Conservation (phyloP, 176 grass and related monocot genomes). For the Aegilops longissima region DNA sequence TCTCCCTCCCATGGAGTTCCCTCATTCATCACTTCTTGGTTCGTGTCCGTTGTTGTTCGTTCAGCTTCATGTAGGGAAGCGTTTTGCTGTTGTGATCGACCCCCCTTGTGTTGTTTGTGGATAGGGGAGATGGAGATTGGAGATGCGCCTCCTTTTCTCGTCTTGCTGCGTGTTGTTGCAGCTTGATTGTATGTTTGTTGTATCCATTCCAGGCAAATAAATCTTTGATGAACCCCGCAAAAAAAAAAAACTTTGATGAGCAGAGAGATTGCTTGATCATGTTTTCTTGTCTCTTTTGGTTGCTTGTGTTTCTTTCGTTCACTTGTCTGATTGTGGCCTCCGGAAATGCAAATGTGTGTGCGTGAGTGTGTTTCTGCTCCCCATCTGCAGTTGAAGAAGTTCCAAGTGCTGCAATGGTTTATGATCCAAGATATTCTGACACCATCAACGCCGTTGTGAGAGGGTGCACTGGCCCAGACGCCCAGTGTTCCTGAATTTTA, state of each 20-base stretch:
- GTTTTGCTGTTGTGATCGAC: not conserved
- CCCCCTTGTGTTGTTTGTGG: not conserved
- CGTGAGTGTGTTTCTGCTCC: not conserved
- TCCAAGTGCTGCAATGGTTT: no score
- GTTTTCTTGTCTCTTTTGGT: not conserved
- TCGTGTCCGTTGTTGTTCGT: not conserved
- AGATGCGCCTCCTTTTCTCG: not conserved
- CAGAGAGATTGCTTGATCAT: not conserved
- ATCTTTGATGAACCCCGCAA: not conserved
- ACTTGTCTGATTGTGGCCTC: not conserved
- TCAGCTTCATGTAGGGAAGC: constrained; percentile 34
- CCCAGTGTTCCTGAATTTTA: constrained; percentile 57
- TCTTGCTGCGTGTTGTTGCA: constrained; percentile 9
- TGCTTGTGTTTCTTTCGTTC: not conserved
- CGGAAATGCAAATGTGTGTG: not conserved
- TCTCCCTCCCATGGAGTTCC: constrained; percentile 52
- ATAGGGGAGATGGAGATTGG: not conserved
- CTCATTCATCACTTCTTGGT: constrained; percentile 49
- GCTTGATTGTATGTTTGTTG: constrained; percentile 6
- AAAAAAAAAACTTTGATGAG: not conserved
- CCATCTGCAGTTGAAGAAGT: not conserved
- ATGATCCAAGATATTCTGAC: no score
- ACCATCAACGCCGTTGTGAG: not conserved
- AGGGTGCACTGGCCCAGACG: no score
- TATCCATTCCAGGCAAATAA: constrained; percentile 9